These are phyloP conservation scores for Fagopyrum esculentum DNA, from an alignment of 148 eudicot genomes.

Conservation along the genomic window DNA sequence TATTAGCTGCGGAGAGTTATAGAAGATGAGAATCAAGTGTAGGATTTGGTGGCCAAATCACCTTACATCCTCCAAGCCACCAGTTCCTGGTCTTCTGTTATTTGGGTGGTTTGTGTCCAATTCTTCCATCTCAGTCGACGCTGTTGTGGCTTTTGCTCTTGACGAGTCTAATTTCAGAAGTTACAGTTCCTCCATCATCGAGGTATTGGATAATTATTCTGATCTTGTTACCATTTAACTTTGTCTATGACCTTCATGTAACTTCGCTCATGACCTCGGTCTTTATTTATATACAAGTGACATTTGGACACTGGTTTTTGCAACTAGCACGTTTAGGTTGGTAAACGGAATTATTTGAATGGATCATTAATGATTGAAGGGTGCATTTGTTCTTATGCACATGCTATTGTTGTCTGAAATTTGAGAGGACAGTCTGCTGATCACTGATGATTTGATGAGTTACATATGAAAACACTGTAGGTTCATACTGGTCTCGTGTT, in stretches of 20 bases:
- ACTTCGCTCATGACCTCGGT: neutral
- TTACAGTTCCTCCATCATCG: conserved; percentile 21
- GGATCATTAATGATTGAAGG: neutral
- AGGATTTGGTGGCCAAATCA: conserved; percentile 89
- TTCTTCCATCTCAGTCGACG: conserved; percentile 49
- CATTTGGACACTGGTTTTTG: neutral
- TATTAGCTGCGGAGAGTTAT: neutral
- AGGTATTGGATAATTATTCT: conserved; percentile 27
- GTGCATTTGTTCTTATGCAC: neutral
- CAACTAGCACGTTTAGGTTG: neutral
- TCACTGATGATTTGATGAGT: neutral
- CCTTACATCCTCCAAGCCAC: conserved; percentile 26
- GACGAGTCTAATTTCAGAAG: conserved; percentile 31
- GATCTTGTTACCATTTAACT: neutral
- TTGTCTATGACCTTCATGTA: neutral
- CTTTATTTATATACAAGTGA: neutral
- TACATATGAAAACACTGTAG: neutral
- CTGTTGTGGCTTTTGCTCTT: conserved; percentile 71
- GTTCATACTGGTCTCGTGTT: neutral
- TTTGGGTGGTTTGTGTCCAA: conserved; percentile 70
- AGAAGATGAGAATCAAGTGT: conserved; percentile 26
- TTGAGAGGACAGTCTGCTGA: neutral
- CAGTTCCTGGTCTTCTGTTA: conserved; percentile 25
- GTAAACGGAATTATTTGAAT: neutral
- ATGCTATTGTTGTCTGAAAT: conserved; percentile 5